phyloP scores from a whole-genome alignment of 768 basidiomycete genomes.

The Amanita pseudoporphyria region DNA sequence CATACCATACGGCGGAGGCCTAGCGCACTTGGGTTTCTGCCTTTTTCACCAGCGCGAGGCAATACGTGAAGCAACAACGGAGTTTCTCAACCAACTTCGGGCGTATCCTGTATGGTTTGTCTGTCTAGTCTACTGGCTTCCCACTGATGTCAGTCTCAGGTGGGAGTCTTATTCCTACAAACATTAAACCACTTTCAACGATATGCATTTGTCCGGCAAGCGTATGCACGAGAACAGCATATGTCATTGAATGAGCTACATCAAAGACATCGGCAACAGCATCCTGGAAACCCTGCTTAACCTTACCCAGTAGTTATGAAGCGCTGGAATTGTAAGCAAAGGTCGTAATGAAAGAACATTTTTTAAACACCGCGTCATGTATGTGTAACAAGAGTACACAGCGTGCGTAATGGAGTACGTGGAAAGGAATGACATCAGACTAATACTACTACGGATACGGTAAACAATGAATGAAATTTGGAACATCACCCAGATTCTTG shows the following conservation, averaged over 20 bases:
- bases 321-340: too few species aligned
- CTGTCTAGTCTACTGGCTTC: conserved; percentile 9
- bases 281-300: conserved; percentile 4
- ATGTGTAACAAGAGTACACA: too few species aligned
- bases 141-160: conserved; percentile 29
- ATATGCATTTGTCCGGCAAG: conserved; percentile 79
- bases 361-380: too few species aligned
- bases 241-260: conserved; percentile 6
- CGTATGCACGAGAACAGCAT: conserved; percentile 51
- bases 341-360: too few species aligned
- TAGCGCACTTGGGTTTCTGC: conserved; percentile 80
- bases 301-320: too few species aligned
- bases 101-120: conserved; percentile 53
- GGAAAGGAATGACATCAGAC: conserved; percentile 7
- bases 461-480: too few species aligned
- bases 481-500: too few species aligned
- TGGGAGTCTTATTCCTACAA: conserved; percentile 70
- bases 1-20: conserved; percentile 70
- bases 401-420: neutral
- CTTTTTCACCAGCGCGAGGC: conserved; percentile 80
- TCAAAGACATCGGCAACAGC: conserved; percentile 15
- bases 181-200: conserved; percentile 84
- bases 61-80: conserved; percentile 72
- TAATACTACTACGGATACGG: conserved; percentile 4
- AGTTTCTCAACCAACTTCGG: conserved; percentile 75